Base-by-base conservation (phyloP, 2,329 filamentous ascomycete genomes). In the Sclerotinia borealis region DNA sequence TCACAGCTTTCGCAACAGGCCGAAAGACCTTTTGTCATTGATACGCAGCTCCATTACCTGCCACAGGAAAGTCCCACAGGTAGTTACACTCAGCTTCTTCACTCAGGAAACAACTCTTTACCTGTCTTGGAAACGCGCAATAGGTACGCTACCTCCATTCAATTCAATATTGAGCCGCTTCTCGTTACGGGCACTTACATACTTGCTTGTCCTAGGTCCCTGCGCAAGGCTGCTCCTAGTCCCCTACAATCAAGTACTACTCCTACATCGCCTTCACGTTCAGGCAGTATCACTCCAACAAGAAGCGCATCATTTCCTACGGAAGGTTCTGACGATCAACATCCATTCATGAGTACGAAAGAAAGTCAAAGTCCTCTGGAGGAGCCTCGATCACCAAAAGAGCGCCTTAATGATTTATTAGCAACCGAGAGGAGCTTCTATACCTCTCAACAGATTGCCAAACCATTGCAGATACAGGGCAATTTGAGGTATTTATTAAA, bases 341-440 rank as follows among this genome's bases (percentile, higher is more conserved):
- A 65, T 54, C 43, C 67, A 48, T 68, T 69, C 45, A 60, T 66
- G 56, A 60, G 48, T 52, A 65, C 64, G 47, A 51, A 63, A 65
- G 36, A 41, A 48, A 61, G 63, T 50, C 65, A 65, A 10, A 68
- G 52, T 41, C 59, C 61, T 27, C 63, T 64, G 31, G 68, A 70
- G 63, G 58, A 67, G 62, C 71, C 73, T 62, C 70, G 67, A 59
- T 75, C 71, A 48, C 73, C 73, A 13, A 73, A 72, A 63, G 73
- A 75, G 64, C 72, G 70, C 67, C 69, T 74, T 56, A 72, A 75
- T 69, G 73, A 75, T 63, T 65, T 74, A 25, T 60, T 74, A 55
- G 74, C 73, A 55, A 71, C 72, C n/a, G 72, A 75, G 64, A 71
- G 69, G 64, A 73, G 61, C 56, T 73, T 73, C 62, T 75, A 73